Conservation (phyloP, 2,329 filamentous ascomycete species). For the Lasiodiplodia citricola region DNA sequence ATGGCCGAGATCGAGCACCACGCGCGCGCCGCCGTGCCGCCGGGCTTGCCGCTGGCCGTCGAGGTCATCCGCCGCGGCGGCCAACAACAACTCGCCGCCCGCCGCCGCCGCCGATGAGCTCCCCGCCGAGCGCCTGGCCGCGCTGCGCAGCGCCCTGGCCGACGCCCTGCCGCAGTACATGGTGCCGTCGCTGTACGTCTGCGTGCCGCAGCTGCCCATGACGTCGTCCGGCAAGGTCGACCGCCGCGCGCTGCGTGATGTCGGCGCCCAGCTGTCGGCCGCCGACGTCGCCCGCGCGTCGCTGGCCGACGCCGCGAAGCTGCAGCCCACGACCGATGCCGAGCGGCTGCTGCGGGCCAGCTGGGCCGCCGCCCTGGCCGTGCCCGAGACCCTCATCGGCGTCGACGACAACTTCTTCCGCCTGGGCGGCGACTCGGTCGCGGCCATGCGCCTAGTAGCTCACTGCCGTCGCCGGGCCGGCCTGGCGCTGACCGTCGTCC, state of each 20-base stretch:
- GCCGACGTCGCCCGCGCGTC: too few relatives aligned
- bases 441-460: not conserved
- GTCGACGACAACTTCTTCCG: conserved; percentile 48
- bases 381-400: conserved; percentile 31
- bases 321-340: conserved; percentile 38
- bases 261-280: not conserved
- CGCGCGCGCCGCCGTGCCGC: too few relatives aligned
- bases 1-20: conserved; percentile 31
- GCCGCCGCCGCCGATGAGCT: too few relatives aligned
- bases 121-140: not conserved
- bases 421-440: conserved; percentile 46
- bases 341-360: conserved; percentile 40
- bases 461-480: not conserved
- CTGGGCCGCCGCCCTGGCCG: conserved; percentile 23
- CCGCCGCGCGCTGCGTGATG: conserved; percentile 8
- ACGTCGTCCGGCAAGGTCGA: conserved; percentile 46
- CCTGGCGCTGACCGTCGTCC: conserved; percentile 29
- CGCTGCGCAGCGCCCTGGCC: conserved; percentile 8
- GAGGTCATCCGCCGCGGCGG: conserved; percentile 38
- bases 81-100: conserved; percentile 30
- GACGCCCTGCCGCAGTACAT: conserved; percentile 42
- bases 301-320: not conserved
- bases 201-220: conserved; percentile 41
- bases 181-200: conserved; percentile 48
- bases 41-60: not conserved